Evolutionary conservation across 306 rosid genomes (phyloP).

Genomic region (Medicago arabica): DNA sequence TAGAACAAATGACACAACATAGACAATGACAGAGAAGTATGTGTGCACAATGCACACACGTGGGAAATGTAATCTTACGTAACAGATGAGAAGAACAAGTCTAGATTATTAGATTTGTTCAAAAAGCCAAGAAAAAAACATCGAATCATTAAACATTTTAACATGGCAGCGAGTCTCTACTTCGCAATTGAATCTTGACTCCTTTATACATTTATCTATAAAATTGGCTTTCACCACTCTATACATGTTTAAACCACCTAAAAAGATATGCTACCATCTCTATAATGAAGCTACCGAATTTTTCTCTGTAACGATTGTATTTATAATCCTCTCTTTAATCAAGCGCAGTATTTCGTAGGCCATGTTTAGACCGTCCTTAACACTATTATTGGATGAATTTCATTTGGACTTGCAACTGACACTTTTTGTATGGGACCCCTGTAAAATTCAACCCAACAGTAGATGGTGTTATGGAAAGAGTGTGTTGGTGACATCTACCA

Average conservation of each 20-base stretch:
- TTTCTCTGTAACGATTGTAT: background rate
- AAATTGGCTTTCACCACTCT: background rate
- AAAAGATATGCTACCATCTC: conserved; percentile 2
- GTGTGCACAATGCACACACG: background rate
- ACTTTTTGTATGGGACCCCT: too few relatives aligned
- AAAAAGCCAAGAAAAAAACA: background rate
- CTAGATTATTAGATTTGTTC: conserved; percentile 1
- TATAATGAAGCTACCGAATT: background rate
- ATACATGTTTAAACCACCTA: conserved; percentile 8
- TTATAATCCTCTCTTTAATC: background rate
- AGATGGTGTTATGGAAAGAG: too few relatives aligned
- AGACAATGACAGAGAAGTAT: background rate
- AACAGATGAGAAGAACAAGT: background rate
- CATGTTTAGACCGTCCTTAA: conserved; percentile 3
- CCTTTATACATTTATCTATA: background rate
- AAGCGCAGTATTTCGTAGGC: conserved; percentile 2
- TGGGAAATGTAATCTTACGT: background rate
- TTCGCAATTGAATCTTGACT: background rate
- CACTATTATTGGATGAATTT: background rate
- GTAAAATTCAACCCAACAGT: background rate
- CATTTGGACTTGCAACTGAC: background rate
- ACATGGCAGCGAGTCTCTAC: background rate
- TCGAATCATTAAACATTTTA: background rate
- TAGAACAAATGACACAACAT: background rate
- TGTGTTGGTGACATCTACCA: too few relatives aligned